Conservation (phyloP, 2,329 filamentous ascomycete species). For the Anisogramma anomala region DNA sequence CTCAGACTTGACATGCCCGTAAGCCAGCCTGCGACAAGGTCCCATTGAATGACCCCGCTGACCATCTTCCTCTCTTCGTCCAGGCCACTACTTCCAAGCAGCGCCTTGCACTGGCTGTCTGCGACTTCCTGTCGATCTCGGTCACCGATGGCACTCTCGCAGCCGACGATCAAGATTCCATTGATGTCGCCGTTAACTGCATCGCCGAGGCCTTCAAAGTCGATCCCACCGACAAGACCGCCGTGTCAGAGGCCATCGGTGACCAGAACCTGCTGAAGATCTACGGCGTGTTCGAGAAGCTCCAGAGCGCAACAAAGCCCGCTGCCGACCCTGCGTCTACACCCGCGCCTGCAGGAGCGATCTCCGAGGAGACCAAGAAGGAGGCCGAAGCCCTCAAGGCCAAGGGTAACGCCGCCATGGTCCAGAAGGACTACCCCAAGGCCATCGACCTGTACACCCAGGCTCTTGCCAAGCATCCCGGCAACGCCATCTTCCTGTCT, state of each 20-base stretch:
- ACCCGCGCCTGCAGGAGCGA: conserved; percentile 26
- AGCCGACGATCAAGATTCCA: conserved; percentile 79
- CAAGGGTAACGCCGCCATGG: conserved; percentile 89
- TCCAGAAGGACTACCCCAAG: conserved; percentile 72
- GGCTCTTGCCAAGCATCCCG: conserved; percentile 67
- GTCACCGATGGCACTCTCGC: conserved; percentile 79
- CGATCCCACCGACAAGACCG: conserved; percentile 64
- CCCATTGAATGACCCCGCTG: conserved; percentile 3
- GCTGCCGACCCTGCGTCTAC: conserved; percentile 28
- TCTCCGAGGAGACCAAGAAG: conserved; percentile 51
- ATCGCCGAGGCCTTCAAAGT: conserved; percentile 94
- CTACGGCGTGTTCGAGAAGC: conserved; percentile 92
- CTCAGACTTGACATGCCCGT: conserved; percentile 7
- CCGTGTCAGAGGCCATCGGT: conserved; percentile 67
- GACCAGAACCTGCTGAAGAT: conserved; percentile 81
- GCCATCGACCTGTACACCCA: conserved; percentile 84
- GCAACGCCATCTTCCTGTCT: conserved; percentile 91
- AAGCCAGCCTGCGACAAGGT: not conserved
- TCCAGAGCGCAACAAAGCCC: conserved; percentile 47
- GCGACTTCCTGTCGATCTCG: conserved; percentile 83
- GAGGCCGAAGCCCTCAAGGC: conserved; percentile 83
- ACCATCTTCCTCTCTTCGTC: not conserved
- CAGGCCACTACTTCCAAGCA: conserved; percentile 48
- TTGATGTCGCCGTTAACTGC: conserved; percentile 89
- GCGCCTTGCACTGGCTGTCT: conserved; percentile 91